These are phyloP conservation scores for Lactarius trivialis DNA, from an alignment of 768 basidiomycete genomes.

Conservation along the genomic window DNA sequence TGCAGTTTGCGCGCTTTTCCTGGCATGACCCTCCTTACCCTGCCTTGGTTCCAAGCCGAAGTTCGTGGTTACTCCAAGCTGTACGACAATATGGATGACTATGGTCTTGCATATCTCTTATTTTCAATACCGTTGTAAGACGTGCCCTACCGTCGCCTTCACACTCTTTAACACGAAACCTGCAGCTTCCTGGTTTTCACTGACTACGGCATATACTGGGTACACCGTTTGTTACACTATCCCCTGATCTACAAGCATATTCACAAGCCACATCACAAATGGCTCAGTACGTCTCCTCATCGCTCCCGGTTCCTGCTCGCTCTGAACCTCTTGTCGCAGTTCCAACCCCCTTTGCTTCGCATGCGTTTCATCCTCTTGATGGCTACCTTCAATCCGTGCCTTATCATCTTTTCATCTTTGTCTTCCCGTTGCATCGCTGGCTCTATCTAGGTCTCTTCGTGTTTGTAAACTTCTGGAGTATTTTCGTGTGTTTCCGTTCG, in stretches of 20 bases:
- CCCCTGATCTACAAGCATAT: conserved; percentile 82
- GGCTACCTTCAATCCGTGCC: conserved; percentile 92
- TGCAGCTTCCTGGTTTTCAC: conserved; percentile 76
- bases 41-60: conserved; percentile 93
- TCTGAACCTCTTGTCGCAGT: conserved; percentile 40
- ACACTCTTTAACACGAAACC: conserved; percentile 14
- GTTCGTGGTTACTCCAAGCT: conserved; percentile 77
- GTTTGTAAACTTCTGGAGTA: conserved; percentile 89
- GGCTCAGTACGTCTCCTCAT: conserved; percentile 67
- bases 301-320: neutral
- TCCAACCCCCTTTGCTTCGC: conserved; percentile 94
- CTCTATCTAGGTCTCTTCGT: conserved; percentile 84
- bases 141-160: neutral
- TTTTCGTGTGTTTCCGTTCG: conserved; percentile 57
- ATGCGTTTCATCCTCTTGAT: conserved; percentile 96
- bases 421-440: conserved; percentile 85
- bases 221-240: conserved; percentile 86
- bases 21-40: conserved; percentile 70
- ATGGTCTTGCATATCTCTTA: conserved; percentile 68
- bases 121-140: conserved; percentile 65
- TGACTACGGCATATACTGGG: conserved; percentile 93
- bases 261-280: conserved; percentile 99
- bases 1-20: conserved; percentile 74
- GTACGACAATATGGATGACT: conserved; percentile 73
- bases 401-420: conserved; percentile 85